Evolutionary conservation across 192 early-diverging fungal genomes (phyloP), one percentile per base, ranked within the genome.

Genomic region (Gamsiella multidivaricata): DNA sequence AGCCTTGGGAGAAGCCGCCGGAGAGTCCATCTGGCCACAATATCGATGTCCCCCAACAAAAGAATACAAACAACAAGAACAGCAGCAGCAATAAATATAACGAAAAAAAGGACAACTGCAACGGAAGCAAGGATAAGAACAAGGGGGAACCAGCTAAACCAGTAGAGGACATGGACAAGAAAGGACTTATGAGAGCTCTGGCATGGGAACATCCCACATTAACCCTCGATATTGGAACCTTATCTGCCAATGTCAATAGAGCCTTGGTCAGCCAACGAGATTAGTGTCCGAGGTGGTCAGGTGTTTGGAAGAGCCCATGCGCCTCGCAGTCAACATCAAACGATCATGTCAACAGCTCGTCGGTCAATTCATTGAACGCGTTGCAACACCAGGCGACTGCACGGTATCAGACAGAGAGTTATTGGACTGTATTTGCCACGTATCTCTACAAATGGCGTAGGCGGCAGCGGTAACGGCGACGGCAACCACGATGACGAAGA

Each of bases 221-320:
- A 7, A 57, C 32, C 34, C 55, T 57, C 33, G 22, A 57, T 57
- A 29, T 57, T 57, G 37, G 55, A 10, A 41, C 55, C 18, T n/a
- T 57, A n/a, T 41, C n/a, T 18, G 55, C 55, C 5, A 57, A 57
- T 29, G 23, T 57, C 20, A 37, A 29, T 14, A 32, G 55, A 15
- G 55, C 34, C 11, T 37, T 57, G 28, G 22, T 9, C 3, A 37
- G 41, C 23, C n/a, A 55, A 37, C 29, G 9, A 14, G 52, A 28
- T 54, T 32, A 14, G 52, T 12, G 11, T 12, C 26, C 29, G 52
- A 54, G 33, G 52, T 54, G 52, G 33, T 34, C 52, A n/a, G 29
- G 14, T 32, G 29, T 54, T 33, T 56, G 3, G n/a, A 59, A 8
- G 41, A 46, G 25, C 41, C 42, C 31, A 28, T 46, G 3, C 41